Evolutionary conservation across 495 filamentous ascomycete genomes (phyloP).

Genomic region (Chaetomium tenue): DNA sequence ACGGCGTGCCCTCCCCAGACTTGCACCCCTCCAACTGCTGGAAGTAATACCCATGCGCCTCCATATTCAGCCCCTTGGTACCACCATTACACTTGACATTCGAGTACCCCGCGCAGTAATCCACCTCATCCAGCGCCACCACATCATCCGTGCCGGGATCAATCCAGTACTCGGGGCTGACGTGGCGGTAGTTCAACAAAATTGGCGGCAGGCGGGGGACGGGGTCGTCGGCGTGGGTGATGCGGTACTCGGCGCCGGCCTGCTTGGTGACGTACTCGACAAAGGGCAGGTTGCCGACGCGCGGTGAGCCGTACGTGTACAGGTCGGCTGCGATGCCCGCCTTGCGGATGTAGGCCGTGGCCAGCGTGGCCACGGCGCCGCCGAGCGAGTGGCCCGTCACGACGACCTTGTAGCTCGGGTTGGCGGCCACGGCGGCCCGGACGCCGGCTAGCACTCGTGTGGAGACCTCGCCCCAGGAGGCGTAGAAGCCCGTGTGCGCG

Average conservation of each 20-base stretch:
- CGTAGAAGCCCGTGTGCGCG: conserved; percentile 44
- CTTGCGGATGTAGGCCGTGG: conserved; percentile 57
- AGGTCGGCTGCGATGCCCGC: conserved; percentile 43
- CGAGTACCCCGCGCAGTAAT: conserved; percentile 40
- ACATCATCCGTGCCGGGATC: conserved; percentile 22
- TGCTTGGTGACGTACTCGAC: conserved; percentile 55
- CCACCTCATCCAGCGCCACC: conserved; percentile 35
- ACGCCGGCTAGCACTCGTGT: conserved; percentile 28
- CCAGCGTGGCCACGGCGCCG: conserved; percentile 62
- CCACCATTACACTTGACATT: conserved; percentile 45
- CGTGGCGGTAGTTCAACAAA: conserved; percentile 56
- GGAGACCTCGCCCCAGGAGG: conserved; percentile 40
- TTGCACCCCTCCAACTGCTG: conserved; percentile 36
- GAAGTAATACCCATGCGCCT: conserved; percentile 43
- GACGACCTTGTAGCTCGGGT: conserved; percentile 55
- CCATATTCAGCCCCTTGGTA: conserved; percentile 33
- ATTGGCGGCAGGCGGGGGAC: conserved; percentile 63
- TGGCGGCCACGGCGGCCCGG: conserved; percentile 27
- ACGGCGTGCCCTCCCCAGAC: conserved; percentile 16
- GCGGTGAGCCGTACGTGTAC: conserved; percentile 68
- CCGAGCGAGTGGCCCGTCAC: conserved; percentile 70
- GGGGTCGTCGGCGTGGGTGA: conserved; percentile 66
- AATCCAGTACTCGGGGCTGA: conserved; percentile 67
- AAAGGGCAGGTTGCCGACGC: conserved; percentile 60
- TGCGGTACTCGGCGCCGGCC: conserved; percentile 55